Evolutionary conservation across 345 rosid genomes (phyloP), one percentile per base, ranked within the genome.

Genomic region (Bruguiera sexangula): DNA sequence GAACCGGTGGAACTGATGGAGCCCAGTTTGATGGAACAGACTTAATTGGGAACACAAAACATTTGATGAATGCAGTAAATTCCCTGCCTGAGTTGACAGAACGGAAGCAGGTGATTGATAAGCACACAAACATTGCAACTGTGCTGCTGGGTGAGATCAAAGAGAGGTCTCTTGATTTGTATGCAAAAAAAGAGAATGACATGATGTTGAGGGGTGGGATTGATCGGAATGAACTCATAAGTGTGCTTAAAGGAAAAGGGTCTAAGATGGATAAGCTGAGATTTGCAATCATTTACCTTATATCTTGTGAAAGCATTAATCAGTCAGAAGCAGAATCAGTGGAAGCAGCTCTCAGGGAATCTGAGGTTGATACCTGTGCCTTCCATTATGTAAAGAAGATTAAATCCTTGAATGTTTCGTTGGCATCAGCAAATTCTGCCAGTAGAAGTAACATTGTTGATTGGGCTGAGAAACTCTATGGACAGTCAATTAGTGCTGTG

Each of bases 391-490:
- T 96, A 74, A 92, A 89, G 86, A 96, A 95, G 86, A 95, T 92
- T 68, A 90, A 89, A 82, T 85, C 98, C 24, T 78, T 92, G 68
- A 92, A 92, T 75, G 96, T 92, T 20, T 89, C 98, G 21, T 76
- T 96, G 69, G 93, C 96, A 66, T 86, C 98, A 19, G 91, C 96
- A 9, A 96, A 86, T 70, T 85, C 98, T 53, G 98, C 96, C 0
- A 90, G 96, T 78, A 84, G 96, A 83, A 92, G 79, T 79, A 92
- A 96, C 84, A 92, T 96, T 77, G 99, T 92, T 61, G 99, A 96
- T 80, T 96, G 99, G 99, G 99, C 99, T 4, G 98, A 88, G 82
- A 92, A 90, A 71, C 89, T 90, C 27, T 96, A 96, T 57, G 99
- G 98, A 73, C 98, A 90, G 69, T 95, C 96, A 24, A 78, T 96